Evolutionary conservation across 192 early-diverging fungal genomes (phyloP).

Genomic region (Coemansia sp.): DNA sequence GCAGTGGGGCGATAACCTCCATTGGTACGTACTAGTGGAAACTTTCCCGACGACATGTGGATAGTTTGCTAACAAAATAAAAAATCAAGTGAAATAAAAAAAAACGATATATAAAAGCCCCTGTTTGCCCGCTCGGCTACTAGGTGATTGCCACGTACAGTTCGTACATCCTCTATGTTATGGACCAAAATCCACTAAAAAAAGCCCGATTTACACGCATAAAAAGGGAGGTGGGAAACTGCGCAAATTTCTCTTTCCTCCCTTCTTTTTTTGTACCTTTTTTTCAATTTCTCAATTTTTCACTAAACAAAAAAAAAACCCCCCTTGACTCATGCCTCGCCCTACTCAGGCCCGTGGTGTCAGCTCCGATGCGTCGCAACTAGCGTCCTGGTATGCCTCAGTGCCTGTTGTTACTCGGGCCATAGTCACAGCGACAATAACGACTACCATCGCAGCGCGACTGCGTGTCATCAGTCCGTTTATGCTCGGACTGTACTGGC

Average conservation of each 20-base stretch:
- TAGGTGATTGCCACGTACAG: constrained; percentile 7
- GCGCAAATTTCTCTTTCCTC: not conserved
- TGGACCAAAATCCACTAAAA: not conserved
- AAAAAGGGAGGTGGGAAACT: not conserved
- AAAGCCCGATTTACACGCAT: not conserved
- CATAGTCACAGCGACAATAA: constrained; percentile 13
- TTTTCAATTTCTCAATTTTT: constrained; percentile 4
- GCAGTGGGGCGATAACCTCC: not conserved
- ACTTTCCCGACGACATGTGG: constrained; percentile 33
- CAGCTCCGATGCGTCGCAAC: constrained; percentile 31
- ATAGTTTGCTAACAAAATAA: not conserved
- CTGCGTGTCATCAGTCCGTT: constrained; percentile 16
- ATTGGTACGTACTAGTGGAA: constrained; percentile 20
- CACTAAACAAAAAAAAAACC: too few relatives aligned
- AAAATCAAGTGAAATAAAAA: not conserved
- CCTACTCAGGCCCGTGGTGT: constrained; percentile 14
- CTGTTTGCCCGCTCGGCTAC: not conserved
- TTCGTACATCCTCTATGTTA: not conserved
- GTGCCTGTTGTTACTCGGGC: constrained; percentile 29
- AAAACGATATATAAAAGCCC: not conserved
- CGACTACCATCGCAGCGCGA: constrained; percentile 17
- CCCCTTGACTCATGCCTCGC: not conserved
- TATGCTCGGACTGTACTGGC: constrained; percentile 61
- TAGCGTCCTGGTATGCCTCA: constrained; percentile 26
- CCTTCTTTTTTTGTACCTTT: not conserved